Evolutionary conservation across 2,329 filamentous ascomycete genomes (phyloP), one percentile per base, ranked within the genome.

Genomic region (Fusarium newnesense): DNA sequence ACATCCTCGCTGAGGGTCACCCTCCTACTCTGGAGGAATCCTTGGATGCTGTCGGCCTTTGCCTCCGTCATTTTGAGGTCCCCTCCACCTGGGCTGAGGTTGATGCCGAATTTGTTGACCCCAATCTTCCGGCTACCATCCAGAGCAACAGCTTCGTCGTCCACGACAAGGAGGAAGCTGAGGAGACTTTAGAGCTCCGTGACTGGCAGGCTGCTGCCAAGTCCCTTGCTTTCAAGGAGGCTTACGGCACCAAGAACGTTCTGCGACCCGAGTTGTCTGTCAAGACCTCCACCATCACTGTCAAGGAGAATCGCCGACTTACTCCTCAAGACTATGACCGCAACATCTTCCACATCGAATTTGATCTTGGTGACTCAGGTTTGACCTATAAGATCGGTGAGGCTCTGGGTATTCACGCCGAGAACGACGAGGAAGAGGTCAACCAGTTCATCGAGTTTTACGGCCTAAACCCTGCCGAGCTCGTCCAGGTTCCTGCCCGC

Each of bases 301-400:
- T 99, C 83, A 94, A 97, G 86, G 96, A 98, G 86, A 98, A 97
- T 85, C 94, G 96, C 70, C 91, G 96, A 73, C 89, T 99, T 62
- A 99, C 96, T 0, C 96, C 96, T 7, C 79, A 84, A 30, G 93
- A 91, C 37, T 99, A 99, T 81, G 95, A 98, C 83, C 94, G 96
- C 77, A 98, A 99, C 88, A 98, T 99, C 83, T 99, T 99, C 92
- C 96, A 99, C 85, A 98, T 99, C 72, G 96, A 99, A 84, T 99
- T 99, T 79, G 96, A 98, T 80, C 90, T 99, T 30, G 96, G 96
- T 69, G 85, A 92, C 78, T 97, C 96, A 39, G 96, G 95, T 43
- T 90, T 99, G 73, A 97, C 90, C 46, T 99, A 99, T 85, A 94
- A 97, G 81, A 98, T 99, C 78, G 96, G 96, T 64, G 96, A 99